phyloP scores from a whole-genome alignment of 2,329 filamentous ascomycete genomes.

The Hypoxylon sp. region DNA sequence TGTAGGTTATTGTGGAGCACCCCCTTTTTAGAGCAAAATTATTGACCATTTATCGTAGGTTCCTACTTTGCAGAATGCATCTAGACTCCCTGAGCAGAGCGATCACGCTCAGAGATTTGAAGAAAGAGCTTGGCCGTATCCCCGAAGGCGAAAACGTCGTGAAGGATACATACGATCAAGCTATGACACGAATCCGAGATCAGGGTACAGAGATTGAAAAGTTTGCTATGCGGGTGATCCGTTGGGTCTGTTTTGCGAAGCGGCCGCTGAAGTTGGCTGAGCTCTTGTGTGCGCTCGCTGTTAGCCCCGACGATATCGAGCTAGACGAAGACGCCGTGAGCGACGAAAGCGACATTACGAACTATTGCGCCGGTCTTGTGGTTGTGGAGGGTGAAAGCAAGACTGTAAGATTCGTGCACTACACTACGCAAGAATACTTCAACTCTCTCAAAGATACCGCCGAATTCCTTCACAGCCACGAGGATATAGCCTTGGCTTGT shows the following conservation, averaged over 20 bases:
- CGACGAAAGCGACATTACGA: slow-evolving; percentile 35
- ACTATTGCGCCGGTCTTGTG: slow-evolving; percentile 38
- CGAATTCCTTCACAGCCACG: slow-evolving; percentile 32
- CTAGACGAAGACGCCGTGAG: slow-evolving; percentile 36
- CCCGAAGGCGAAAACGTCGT: slow-evolving; percentile 37
- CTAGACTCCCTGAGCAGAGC: slow-evolving; percentile 34
- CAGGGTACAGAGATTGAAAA: slow-evolving; percentile 29
- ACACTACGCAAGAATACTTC: slow-evolving; percentile 42
- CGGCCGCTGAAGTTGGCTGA: slow-evolving; percentile 34
- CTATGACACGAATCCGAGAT: slow-evolving; percentile 36
- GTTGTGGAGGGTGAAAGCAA: slow-evolving; percentile 38
- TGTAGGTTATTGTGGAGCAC: slow-evolving; percentile 13
- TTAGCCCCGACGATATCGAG: slow-evolving; percentile 27
- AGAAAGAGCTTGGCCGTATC: slow-evolving; percentile 29
- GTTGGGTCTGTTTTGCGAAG: slow-evolving; percentile 36
- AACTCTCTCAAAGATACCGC: slow-evolving; percentile 25
- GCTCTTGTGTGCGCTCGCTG: slow-evolving; percentile 32
- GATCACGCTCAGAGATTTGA: slow-evolving; percentile 32
- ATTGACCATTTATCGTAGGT: slow-evolving; percentile 17
- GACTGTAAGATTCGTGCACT: slow-evolving; percentile 39
- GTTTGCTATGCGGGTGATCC: slow-evolving; percentile 36
- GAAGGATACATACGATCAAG: slow-evolving; percentile 39
- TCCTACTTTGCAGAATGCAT: slow-evolving; percentile 40
- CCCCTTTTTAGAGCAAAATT: neutral
- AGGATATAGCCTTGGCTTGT: slow-evolving; percentile 31